phyloP scores from a whole-genome alignment of 1,284 basidiomycete species.

The Puccinia horiana region DNA sequence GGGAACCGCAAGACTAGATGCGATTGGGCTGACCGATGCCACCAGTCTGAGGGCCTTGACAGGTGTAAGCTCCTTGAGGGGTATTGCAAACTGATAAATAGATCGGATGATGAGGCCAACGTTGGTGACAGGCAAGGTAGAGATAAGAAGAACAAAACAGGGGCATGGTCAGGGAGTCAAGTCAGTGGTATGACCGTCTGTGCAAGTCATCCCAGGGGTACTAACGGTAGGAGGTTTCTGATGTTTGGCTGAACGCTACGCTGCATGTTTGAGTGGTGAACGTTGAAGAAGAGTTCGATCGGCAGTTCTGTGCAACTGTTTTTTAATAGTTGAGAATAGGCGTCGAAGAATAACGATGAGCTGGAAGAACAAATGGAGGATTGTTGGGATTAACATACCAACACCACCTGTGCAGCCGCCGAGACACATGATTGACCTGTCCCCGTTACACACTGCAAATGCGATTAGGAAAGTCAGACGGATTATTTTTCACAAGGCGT shows the following conservation, averaged over 20 bases:
- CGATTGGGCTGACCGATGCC: neutral
- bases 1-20: neutral
- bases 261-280: neutral
- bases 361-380: neutral
- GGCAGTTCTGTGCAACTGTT: neutral
- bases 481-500: too few relatives aligned
- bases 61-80: constrained; percentile 1
- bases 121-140: neutral
- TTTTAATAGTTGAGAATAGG: neutral
- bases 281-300: neutral
- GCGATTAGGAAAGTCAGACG: neutral
- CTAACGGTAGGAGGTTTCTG: neutral
- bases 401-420: neutral
- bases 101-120: neutral
- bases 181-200: neutral
- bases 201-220: neutral
- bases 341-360: neutral
- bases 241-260: neutral
- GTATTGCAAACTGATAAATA: neutral
- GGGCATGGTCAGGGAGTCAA: neutral
- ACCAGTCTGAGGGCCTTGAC: neutral
- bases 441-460: neutral
- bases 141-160: neutral
- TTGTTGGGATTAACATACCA: neutral
- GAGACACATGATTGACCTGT: neutral